These are phyloP conservation scores for Earliella scabrosa DNA, from an alignment of 1,284 basidiomycete genomes.

Conservation along the genomic window DNA sequence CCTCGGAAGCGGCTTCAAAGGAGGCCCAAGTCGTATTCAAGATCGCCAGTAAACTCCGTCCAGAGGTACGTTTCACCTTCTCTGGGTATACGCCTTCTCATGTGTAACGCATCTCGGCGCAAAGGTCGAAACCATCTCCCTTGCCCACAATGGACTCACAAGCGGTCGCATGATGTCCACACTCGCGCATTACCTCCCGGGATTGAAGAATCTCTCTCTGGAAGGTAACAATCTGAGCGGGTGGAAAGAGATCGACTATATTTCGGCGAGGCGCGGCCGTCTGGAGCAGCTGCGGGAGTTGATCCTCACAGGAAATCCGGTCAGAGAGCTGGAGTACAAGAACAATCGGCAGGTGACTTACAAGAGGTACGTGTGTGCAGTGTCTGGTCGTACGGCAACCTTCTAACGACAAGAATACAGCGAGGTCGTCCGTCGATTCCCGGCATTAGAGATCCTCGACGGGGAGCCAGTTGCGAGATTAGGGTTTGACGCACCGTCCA, in stretches of 20 bases:
- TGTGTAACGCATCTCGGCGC: not conserved
- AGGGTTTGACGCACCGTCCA: conserved; percentile 65
- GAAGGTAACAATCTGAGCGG: conserved; percentile 72
- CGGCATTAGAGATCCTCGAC: conserved; percentile 74
- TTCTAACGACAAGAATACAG: conserved; percentile 41
- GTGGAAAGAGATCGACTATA: conserved; percentile 70
- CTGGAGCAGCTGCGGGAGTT: conserved; percentile 74
- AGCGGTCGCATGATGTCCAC: conserved; percentile 55
- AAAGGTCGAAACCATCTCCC: conserved; percentile 78
- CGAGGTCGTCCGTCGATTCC: conserved; percentile 72
- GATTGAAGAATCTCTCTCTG: conserved; percentile 81
- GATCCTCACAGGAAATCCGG: conserved; percentile 80
- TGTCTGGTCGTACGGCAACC: not conserved
- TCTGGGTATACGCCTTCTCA: not conserved
- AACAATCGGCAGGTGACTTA: conserved; percentile 60
- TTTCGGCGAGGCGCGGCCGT: conserved; percentile 63
- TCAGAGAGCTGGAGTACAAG: conserved; percentile 67
- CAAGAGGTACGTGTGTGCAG: conserved; percentile 56
- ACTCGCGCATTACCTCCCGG: conserved; percentile 70
- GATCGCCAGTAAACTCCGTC: conserved; percentile 77
- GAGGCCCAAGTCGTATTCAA: conserved; percentile 87
- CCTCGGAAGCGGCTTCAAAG: conserved; percentile 56
- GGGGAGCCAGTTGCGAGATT: conserved; percentile 76
- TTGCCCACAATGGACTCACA: conserved; percentile 62
- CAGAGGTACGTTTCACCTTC: conserved; percentile 54